Conservation (phyloP, 805 yeast genomes). For the Yamadazyma nakazawae region DNA sequence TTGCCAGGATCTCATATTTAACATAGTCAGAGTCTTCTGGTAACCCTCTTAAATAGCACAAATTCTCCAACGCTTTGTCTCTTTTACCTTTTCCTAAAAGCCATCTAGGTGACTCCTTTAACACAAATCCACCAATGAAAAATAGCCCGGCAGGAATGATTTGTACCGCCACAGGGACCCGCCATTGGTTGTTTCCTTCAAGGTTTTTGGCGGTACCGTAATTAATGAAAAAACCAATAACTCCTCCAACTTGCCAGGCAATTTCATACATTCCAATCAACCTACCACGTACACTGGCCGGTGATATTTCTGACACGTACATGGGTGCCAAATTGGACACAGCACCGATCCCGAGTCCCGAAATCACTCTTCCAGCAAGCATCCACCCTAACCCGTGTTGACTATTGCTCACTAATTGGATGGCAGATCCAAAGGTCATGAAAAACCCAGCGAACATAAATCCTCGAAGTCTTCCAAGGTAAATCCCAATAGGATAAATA, state of each 20-base stretch:
- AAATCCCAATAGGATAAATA: constrained; percentile 42
- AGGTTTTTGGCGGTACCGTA: constrained; percentile 40
- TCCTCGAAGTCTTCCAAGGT: constrained; percentile 38
- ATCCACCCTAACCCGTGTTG: constrained; percentile 32
- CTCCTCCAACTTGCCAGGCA: constrained; percentile 48
- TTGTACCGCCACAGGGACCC: constrained; percentile 46
- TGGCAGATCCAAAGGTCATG: constrained; percentile 42
- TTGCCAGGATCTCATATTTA: constrained; percentile 33
- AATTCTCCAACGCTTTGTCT: constrained; percentile 29
- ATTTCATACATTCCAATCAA: constrained; percentile 47
- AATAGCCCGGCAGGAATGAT: constrained; percentile 42
- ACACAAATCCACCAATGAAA: constrained; percentile 33
- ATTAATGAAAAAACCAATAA: constrained; percentile 48
- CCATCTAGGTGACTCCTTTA: constrained; percentile 48
- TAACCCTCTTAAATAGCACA: constrained; percentile 41
- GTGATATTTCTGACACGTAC: constrained; percentile 44
- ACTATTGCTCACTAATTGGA: constrained; percentile 33
- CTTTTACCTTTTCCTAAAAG: constrained; percentile 32
- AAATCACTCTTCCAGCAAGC: constrained; percentile 47
- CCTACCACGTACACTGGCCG: constrained; percentile 44
- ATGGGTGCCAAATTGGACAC: constrained; percentile 49
- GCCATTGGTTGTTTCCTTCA: constrained; percentile 40
- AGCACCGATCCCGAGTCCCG: constrained; percentile 54
- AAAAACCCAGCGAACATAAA: constrained; percentile 38
- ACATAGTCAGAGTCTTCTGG: constrained; percentile 38